phyloP scores from a whole-genome alignment of 2,329 filamentous ascomycete genomes.

The Xylariaceae sp. region DNA sequence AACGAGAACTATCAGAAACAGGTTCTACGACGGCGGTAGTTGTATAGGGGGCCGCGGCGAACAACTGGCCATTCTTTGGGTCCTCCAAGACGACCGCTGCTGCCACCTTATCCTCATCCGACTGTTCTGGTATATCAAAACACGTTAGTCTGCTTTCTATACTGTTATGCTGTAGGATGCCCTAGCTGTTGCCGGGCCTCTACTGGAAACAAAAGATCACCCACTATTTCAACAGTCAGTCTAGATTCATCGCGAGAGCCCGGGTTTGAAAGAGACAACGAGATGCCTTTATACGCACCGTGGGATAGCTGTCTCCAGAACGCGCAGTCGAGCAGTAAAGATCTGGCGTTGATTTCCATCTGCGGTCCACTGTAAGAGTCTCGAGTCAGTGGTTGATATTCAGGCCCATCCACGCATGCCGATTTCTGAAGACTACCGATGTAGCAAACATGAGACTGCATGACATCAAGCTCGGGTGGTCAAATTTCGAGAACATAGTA shows the following conservation, averaged over 20 bases:
- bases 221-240: too few relatives aligned
- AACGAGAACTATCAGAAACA: conserved; percentile 74
- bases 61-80: conserved; percentile 67
- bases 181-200: too few relatives aligned
- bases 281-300: neutral
- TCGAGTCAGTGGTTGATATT: conserved; percentile 9
- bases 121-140: conserved; percentile 23
- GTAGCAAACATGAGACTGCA: too few relatives aligned
- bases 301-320: conserved; percentile 69
- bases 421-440: neutral
- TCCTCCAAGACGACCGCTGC: conserved; percentile 80
- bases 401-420: neutral
- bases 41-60: conserved; percentile 80
- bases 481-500: neutral
- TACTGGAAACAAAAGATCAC: too few relatives aligned
- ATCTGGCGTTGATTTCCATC: conserved; percentile 70
- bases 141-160: too few relatives aligned
- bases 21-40: conserved; percentile 66
- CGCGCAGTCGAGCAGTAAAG: conserved; percentile 78
- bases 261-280: too few relatives aligned
- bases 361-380: conserved; percentile 59
- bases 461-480: too few relatives aligned
- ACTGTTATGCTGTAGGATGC: too few relatives aligned
- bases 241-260: too few relatives aligned
- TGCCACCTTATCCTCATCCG: conserved; percentile 56